Conservation (phyloP, 306 rosid genomes). For the Pterocarpus santalinus region DNA sequence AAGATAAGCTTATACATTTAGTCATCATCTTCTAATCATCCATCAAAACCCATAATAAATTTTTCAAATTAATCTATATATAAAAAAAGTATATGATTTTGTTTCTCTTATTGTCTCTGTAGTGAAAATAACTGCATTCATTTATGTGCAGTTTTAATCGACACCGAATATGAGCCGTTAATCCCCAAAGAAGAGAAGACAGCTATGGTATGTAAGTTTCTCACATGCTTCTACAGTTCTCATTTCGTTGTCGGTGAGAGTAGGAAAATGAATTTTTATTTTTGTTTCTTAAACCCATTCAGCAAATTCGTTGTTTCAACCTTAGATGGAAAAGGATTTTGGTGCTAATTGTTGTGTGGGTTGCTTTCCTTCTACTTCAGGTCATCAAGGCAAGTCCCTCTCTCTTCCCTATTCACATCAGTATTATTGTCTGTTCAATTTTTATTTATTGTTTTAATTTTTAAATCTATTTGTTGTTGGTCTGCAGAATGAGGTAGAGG, state of each 20-base stretch:
- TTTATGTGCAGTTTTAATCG: slow-evolving; percentile 65
- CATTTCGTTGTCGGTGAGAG: neutral
- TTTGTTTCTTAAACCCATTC: slow-evolving; percentile 38
- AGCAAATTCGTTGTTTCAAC: slow-evolving; percentile 75
- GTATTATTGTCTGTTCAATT: neutral
- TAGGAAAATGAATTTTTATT: slow-evolving; percentile 28
- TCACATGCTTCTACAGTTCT: slow-evolving; percentile 26
- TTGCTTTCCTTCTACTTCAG: slow-evolving; percentile 72
- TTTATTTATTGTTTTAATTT: neutral
- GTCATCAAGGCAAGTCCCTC: slow-evolving; percentile 67
- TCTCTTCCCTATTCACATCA: neutral
- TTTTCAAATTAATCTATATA: slow-evolving; percentile 16
- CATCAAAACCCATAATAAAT: neutral
- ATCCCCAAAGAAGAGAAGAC: slow-evolving; percentile 69
- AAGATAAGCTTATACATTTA: slow-evolving; percentile 36
- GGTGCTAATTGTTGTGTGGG: slow-evolving; percentile 67
- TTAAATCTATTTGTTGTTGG: neutral
- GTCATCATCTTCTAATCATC: neutral
- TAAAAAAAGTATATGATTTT: neutral
- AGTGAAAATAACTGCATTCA: neutral
- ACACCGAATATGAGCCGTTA: slow-evolving; percentile 64
- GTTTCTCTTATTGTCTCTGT: neutral
- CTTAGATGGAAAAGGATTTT: slow-evolving; percentile 73
- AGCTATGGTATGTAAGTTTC: slow-evolving; percentile 52
- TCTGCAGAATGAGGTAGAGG: slow-evolving; percentile 69